Percentiles rank a stretch among this genome's conserved stretches.
Evolutionary conservation across 2,329 filamentous ascomycete genomes (phyloP).

Genomic region (Paracamarosporium sp.): DNA sequence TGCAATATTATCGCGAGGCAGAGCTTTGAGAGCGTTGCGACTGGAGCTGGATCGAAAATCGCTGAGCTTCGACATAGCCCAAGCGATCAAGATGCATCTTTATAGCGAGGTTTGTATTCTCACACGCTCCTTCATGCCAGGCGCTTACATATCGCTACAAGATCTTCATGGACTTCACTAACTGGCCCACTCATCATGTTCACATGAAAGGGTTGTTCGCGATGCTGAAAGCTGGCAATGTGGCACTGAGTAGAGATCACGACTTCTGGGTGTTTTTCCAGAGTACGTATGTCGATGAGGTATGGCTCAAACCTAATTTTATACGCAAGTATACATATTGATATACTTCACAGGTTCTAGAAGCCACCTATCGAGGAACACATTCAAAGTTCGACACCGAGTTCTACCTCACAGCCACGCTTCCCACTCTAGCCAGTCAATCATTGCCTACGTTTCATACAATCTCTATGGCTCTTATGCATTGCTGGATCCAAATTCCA

Average conservation of each 20-base stretch:
- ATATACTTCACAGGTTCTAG: neutral
- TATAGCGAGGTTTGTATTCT: slow-evolving; percentile 7
- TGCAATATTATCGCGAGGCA: slow-evolving; percentile 1
- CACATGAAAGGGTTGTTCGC: slow-evolving; percentile 4
- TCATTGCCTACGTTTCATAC: neutral
- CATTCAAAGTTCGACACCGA: neutral
- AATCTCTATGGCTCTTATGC: slow-evolving; percentile 12
- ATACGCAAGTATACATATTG: neutral
- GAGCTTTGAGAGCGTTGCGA: slow-evolving; percentile 10
- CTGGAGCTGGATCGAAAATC: neutral
- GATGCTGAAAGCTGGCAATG: slow-evolving; percentile 4
- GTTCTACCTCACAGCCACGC: slow-evolving; percentile 1
- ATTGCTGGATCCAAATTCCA: slow-evolving; percentile 16
- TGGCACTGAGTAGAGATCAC: neutral
- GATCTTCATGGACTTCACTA: slow-evolving; percentile 8
- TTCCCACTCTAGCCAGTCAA: neutral
- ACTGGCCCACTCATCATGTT: neutral
- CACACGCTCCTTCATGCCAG: neutral
- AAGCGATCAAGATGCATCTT: slow-evolving; percentile 14
- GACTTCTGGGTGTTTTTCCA: slow-evolving; percentile 2
- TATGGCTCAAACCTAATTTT: neutral
- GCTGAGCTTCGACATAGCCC: slow-evolving; percentile 2
- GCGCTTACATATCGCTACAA: no score
- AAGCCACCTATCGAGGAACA: slow-evolving; percentile 1
- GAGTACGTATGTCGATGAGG: slow-evolving; percentile 5